Evolutionary conservation across 2,329 filamentous ascomycete genomes (phyloP).

Genomic region (Microsporum ferrugineum): DNA sequence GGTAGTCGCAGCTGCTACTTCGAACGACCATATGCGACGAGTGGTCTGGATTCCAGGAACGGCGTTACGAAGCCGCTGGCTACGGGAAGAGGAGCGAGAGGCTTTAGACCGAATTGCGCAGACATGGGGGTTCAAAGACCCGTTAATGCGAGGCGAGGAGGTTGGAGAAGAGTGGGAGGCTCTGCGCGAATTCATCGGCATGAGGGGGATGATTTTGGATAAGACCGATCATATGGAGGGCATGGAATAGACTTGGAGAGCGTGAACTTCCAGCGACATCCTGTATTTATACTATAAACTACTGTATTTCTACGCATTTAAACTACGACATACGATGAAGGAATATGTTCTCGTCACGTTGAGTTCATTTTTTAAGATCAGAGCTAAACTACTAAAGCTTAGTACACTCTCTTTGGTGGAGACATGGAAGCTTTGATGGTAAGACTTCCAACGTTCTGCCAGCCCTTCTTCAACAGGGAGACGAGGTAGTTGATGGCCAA

Average conservation of each 20-base stretch:
- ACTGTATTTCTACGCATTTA: not conserved
- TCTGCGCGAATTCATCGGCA: conserved; percentile 68
- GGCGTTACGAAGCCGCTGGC: conserved; percentile 68
- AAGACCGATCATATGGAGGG: conserved; percentile 83
- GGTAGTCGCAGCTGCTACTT: conserved; percentile 69
- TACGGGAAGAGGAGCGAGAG: conserved; percentile 79
- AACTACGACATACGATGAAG: not conserved
- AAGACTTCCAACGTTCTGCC: conserved; percentile 99
- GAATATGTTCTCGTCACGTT: not conserved
- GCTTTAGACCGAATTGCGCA: conserved; percentile 76
- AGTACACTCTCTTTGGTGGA: conserved; percentile 95
- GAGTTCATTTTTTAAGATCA: not conserved
- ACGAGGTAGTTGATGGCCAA: conserved; percentile 99
- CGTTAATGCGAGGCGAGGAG: conserved; percentile 72
- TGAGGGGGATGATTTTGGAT: conserved; percentile 82
- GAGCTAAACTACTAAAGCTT: conserved; percentile 31
- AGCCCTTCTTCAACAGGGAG: conserved; percentile 99
- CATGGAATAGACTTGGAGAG: conserved; percentile 52
- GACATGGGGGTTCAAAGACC: conserved; percentile 84
- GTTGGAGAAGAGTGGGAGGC: conserved; percentile 82
- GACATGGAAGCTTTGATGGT: conserved; percentile 99
- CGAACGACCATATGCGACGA: conserved; percentile 89
- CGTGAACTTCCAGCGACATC: not conserved
- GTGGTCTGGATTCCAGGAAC: conserved; percentile 83
- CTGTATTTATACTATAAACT: not conserved